Base-by-base conservation (phyloP, 2,329 filamentous ascomycete species). In the Macrophomina pseudophaseolina region DNA sequence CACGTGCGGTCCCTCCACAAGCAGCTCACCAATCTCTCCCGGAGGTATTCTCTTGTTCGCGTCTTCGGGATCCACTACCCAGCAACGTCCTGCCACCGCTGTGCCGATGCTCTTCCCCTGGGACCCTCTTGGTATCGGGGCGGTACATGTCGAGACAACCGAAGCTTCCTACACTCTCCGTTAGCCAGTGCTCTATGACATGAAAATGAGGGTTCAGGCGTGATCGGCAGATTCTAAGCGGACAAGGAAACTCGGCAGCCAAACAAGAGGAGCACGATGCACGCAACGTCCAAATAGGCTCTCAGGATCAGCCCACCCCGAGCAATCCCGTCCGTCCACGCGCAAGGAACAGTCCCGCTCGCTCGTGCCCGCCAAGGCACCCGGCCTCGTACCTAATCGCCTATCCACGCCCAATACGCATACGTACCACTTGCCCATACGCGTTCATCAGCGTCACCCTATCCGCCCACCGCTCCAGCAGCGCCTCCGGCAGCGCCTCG, bases 11-110 rank as follows among this genome's bases (percentile, higher is more conserved):
- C 83, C 81, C 69, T 83, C 81, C 1, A 85, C 67, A 0, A 83
- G 70, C 56, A 85, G 69, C 69, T 85, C 83, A 14, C 83, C 83
- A 8, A 82, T 73, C 28, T 76, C 77, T 5, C 83, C 83, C 4
- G 83, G 70, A 0, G 81, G 79, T 1, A 80, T 59, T 1, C 78
- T 68, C 12, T 33, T 56, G 23, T 75, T 67, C 35, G 72, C 67
- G 48, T 76, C 69, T 9, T 72, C 76, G 12, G 74, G 71, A 40
- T 76, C 71, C 1, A 76, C 74, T 28, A 80, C 68, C 78, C 77
- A 79, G 52, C 49, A 66, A 28, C 52, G 63, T 7, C 65, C 69
- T 16, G 69, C 70, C 3, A 72, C 51, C 8, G 67, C 66, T 8
- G 40, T 56, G 5, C 72, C 71, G 33, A 76, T 72, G 30, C 46